Evolutionary conservation across 371 early-diverging fungal species (phyloP), one percentile per base, ranked within the genome.

Genomic region (Blakeslea trispora): DNA sequence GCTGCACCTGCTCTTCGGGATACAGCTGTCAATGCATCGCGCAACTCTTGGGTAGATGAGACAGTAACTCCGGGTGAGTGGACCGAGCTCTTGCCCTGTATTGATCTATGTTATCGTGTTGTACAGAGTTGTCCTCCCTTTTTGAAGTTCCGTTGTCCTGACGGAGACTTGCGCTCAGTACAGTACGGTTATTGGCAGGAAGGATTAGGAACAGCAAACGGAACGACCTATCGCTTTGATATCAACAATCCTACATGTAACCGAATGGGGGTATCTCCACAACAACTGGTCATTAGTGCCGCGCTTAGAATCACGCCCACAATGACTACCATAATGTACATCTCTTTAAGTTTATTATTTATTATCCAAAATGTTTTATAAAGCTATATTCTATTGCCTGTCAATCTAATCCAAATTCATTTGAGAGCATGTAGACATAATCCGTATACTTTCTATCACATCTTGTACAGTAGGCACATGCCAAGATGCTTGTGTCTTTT

Each of bases 401-500:
- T 28, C 45, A 44, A 3, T 19, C 22, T 18, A 19, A n/a, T 44
- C 22, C 3, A 19, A 10, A 28, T 5, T 28, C 7, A 7, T 7
- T 28, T 7, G 28, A 28, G 28, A 28, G 41, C 41, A 51, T 42
- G 45, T 19, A 50, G 57, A 46, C 63, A 63, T 53, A 23, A 56
- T 32, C 0, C 37, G 23, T 7, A 63, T 22, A 39, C 49, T 44
- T 3, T 79, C 64, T 28, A 83, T 78, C 32, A 85, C 64, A 49
- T 82, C 78, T 49, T 82, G 74, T 11, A 80, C 77, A 17, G 74
- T 68, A 2, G 77, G 71, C 1, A 93, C 79, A 60, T 89, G 89
- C 91, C 91, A 95, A 39, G 74, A 49, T 11, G 95, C 94, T 13
- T 77, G 68, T 15, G 95, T 93, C 72, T 85, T 86, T 71, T 91